Evolutionary conservation across 805 yeast species (phyloP), one percentile per base, ranked within the genome.

Genomic region (Hanseniaspora lachancei): DNA sequence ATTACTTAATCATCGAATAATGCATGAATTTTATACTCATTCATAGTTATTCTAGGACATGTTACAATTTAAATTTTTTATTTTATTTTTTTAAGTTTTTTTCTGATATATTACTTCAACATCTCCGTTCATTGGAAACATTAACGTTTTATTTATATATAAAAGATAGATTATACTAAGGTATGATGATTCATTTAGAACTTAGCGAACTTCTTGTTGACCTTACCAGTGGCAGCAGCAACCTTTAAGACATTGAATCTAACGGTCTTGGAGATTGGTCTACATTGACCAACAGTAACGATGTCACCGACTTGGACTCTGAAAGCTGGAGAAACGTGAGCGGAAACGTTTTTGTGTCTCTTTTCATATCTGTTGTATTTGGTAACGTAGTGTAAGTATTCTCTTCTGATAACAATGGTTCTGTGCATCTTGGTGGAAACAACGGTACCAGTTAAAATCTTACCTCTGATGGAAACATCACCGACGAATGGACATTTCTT

Each of bases 351-450:
- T 93, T 93, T 93, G 87, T 93, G 99, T 82, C 99, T 89, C 87
- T 93, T 93, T 82, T 93, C 99, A 87, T 89, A 93, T 86, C 99
- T 89, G 95, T 91, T 93, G 82, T 93, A 93, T 85, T 93, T 93
- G 78, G 97, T 95, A 77, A 93, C 86, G 81, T 88, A 93, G 82
- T 93, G 99, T 76, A 93, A 87, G 95, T 93, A 93, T 75, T 93
- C 97, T 81, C 99, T 91, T 85, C 98, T 89, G 81, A 93, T 86
- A 76, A 93, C 85, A 80, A 93, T 86, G 71, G 99, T 93, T 83
- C 99, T 93, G 95, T 93, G 98, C 98, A 93, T 93, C 83, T 93
- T 93, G 84, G 98, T 89, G 72, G 98, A 93, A 68, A 93, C 96
- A 78, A 93, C 99, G 74, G 95, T 86, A 79, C 99, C 99, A 68